Evolutionary conservation across 148 eudicot genomes (phyloP).

Genomic region (Dianthus caryophyllus): DNA sequence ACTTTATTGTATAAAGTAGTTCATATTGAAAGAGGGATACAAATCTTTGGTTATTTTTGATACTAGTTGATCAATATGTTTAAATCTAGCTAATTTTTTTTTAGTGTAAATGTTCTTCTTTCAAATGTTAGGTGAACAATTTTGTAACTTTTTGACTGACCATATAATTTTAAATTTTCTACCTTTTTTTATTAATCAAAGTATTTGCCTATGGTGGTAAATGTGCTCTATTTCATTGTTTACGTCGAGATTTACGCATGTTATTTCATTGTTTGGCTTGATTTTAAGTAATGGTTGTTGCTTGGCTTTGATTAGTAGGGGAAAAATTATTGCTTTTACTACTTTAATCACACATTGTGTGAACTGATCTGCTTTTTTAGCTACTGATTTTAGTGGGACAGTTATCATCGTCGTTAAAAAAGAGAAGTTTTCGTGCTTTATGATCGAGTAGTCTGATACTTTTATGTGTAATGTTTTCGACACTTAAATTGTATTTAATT

Average conservation of each 20-base stretch:
- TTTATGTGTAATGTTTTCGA: neutral
- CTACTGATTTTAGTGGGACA: neutral
- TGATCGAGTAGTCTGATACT: neutral
- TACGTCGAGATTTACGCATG: neutral
- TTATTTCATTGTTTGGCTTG: neutral
- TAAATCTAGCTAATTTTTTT: constrained; percentile 3
- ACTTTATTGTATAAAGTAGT: neutral
- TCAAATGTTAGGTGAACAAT: neutral
- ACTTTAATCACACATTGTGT: neutral
- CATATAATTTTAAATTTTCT: neutral
- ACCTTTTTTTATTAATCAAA: neutral
- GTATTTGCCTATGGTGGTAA: neutral
- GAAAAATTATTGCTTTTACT: neutral
- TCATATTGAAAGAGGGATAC: neutral
- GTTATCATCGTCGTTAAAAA: neutral
- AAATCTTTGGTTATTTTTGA: neutral
- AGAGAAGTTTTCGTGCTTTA: neutral
- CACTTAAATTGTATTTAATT: too few relatives aligned
- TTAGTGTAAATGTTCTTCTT: neutral
- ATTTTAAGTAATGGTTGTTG: neutral
- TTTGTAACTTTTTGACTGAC: neutral
- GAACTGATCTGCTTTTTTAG: constrained; percentile 1
- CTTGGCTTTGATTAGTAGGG: neutral
- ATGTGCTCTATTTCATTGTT: too few relatives aligned
- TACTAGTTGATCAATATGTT: neutral